Base-by-base conservation (phyloP, 805 yeast species). In the Sungouiella blattae region DNA sequence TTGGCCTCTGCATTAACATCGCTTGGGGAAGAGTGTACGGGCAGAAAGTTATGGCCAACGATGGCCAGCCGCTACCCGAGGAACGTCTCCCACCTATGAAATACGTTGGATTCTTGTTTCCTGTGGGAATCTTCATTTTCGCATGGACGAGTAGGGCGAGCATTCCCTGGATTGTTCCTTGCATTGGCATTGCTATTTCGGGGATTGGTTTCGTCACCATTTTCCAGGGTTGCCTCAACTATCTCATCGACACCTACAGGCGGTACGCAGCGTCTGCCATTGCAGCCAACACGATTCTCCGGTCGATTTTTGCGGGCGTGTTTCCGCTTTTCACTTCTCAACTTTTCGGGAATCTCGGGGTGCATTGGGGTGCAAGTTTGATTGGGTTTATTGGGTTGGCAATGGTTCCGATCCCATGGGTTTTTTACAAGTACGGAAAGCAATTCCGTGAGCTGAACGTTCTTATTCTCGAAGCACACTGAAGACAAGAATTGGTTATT, bases 271-370 rank as follows among this genome's bases (percentile, higher is more conserved):
- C 96, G 0, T 80, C 91, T n/a, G 91, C 94, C 3, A 59, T 87
- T 42, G 95, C 95, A 23, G 96, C 95, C 11, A 88, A 87, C 62
- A 86, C 85, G 56, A 67, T 88, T 52, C 59, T 81, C 38, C 75
- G 96, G 62, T 87, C 86, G 54, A 47, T 81, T 21, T 56, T 83
- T 42, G 87, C 94, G 7, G 78, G 87, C 5, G 85, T 80, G 14
- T 81, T 88, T 70, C 96, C 96, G 37, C 67, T 88, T 40, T 87
- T 88, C 62, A 84, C 88, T 1, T 75, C 79, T 14, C 96, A 87
- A 61, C 85, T 88, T 95, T 81, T 83, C 64, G 56, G 71, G 13
- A 78, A 71, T 28, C 65, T 88, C 51, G 78, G 78, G 26, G 75
- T 80, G 46, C 84, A 76, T 49, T 87, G 95, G 94, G 96, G 95